A percentile compares a stretch with the other conserved stretches of the same genome.
These are phyloP conservation scores for Trichomonas tenax DNA, from an alignment of 208 protist genomes.

Conservation along the genomic window DNA sequence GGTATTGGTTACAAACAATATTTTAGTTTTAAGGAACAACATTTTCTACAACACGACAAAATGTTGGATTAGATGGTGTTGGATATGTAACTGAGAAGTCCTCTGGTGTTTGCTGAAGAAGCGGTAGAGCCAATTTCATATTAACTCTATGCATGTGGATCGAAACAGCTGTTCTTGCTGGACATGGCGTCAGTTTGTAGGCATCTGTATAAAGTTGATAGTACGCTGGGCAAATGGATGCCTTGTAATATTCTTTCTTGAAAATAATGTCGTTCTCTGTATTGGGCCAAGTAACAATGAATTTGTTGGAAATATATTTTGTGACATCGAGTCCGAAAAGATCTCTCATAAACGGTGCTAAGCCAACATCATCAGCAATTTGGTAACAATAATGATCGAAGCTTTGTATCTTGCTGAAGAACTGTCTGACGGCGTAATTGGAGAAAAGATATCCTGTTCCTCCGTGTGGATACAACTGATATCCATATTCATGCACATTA, in stretches of 20 bases:
- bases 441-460: background rate
- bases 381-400: background rate
- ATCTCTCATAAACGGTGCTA: background rate
- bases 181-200: background rate
- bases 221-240: background rate
- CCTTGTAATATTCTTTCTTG: background rate
- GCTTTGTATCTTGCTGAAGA: background rate
- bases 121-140: background rate
- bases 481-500: background rate
- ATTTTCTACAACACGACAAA: background rate
- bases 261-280: background rate
- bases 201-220: background rate
- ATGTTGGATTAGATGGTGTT: background rate
- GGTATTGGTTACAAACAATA: too few species aligned
- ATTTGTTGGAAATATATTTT: background rate
- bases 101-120: background rate
- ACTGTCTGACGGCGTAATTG: background rate
- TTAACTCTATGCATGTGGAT: background rate
- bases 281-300: background rate
- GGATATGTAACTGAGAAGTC: background rate
- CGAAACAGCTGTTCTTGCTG: background rate
- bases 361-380: background rate
- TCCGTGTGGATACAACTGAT: background rate
- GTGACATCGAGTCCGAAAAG: background rate
- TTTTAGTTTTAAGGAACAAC: too few species aligned